These are phyloP conservation scores for Apodospora peruviana DNA, from an alignment of 495 filamentous ascomycete genomes.

Conservation along the genomic window DNA sequence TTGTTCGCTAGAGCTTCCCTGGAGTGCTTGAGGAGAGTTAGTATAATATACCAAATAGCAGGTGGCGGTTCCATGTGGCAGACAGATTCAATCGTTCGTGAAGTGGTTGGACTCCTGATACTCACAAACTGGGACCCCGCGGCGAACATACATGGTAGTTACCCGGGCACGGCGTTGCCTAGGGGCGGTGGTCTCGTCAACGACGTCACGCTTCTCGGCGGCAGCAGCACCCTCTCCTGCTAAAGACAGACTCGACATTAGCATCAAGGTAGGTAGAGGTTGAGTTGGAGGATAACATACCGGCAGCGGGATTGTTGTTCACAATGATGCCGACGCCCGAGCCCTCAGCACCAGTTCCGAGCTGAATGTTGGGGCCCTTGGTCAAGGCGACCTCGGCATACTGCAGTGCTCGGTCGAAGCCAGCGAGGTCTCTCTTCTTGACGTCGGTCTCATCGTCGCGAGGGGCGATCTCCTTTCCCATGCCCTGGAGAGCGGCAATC, in stretches of 20 bases:
- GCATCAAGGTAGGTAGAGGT: not conserved
- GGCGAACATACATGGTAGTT: slow-evolving; percentile 45
- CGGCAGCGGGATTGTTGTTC: slow-evolving; percentile 30
- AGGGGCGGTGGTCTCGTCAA: slow-evolving; percentile 23
- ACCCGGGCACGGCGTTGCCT: slow-evolving; percentile 38
- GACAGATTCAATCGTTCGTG: too few species aligned
- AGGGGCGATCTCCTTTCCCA: slow-evolving; percentile 46
- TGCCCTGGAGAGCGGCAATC: slow-evolving; percentile 39
- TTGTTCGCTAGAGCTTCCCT: too few species aligned
- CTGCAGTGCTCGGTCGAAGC: slow-evolving; percentile 44
- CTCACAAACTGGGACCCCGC: slow-evolving; percentile 40
- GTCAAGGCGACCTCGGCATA: slow-evolving; percentile 41
- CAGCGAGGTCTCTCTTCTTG: slow-evolving; percentile 36
- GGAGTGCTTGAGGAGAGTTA: slow-evolving; percentile 23
- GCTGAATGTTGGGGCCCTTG: slow-evolving; percentile 40
- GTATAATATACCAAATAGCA: slow-evolving; percentile 6
- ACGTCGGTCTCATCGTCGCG: slow-evolving; percentile 14
- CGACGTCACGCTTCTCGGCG: slow-evolving; percentile 22
- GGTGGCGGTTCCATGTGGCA: slow-evolving; percentile 5
- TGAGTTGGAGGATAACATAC: slow-evolving; percentile 10
- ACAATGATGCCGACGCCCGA: slow-evolving; percentile 46
- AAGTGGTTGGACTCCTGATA: too few species aligned
- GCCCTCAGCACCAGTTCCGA: slow-evolving; percentile 42
- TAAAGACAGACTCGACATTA: not conserved
- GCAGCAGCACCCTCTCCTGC: slow-evolving; percentile 2